Base-by-base conservation (phyloP, 2,329 filamentous ascomycete species). In the Parastagonospora avenae region DNA sequence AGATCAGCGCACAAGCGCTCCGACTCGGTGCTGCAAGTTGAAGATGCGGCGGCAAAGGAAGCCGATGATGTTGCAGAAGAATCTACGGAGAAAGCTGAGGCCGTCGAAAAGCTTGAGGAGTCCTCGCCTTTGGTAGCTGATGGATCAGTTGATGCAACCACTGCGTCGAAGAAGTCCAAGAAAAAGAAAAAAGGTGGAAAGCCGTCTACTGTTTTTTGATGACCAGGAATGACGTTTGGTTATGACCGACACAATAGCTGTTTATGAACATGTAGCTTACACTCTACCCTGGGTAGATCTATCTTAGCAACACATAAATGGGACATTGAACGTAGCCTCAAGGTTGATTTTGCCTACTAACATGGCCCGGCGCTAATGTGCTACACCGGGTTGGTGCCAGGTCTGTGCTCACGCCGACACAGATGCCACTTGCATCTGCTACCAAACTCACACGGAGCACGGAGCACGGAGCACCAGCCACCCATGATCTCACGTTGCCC, bases 21-120 rank as follows among this genome's bases (percentile, higher is more conserved):
- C 6, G 62, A 65, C 12, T 64, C 60, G 4, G 49, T 56, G 29
- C 47, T 58, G 7, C 51, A 65, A 37, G 24, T 32, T 12, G 56
- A 59, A 19, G 42, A 47, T 10, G 32, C 30, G 0, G 4, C 9
- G 15, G 8, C 24, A 2, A 14, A 27, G 19, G 6, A 28, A 32
- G 9, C 14, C 16, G 42, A 37, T 4, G n/a, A 6, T 11, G 33
- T 24, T 31, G 28, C 33, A n/a, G n/a, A 39, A 14, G 4, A 9
- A 1, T 15, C 37, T 24, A 46, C 40, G 4, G 31, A 41, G n/a
- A 41, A 16, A 12, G 32, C 28, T n/a, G 19, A 33, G 15, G 24
- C 27, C 3, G 30, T 11, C 12, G 31, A 5, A 7, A 48, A 46
- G 15, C 16, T 41, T 16, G 46, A 16, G 2, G 45, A 47, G 12